Percentiles rank a stretch among this genome's conserved stretches.
Conservation (phyloP, 1,284 basidiomycete species). For the Cronartium quercuum region DNA sequence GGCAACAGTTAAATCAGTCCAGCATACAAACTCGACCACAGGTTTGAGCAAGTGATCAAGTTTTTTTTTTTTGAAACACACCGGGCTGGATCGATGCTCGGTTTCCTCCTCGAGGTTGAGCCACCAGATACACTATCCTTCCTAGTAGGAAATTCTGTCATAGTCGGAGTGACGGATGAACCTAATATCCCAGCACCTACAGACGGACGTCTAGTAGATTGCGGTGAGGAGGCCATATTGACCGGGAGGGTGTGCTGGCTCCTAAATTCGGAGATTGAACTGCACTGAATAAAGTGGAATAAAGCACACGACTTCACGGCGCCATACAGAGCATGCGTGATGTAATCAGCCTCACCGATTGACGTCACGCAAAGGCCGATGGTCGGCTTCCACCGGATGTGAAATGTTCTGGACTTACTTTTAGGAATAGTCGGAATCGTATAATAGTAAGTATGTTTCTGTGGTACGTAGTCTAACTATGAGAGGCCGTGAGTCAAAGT, state of each 20-base stretch:
- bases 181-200: slow-evolving; percentile 17
- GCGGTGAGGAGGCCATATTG: background rate
- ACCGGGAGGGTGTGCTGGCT: background rate
- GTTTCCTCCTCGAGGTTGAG: background rate
- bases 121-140: background rate
- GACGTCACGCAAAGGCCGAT: no score
- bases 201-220: slow-evolving; percentile 1
- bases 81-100: slow-evolving; percentile 23
- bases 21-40: background rate
- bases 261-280: no score
- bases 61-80: background rate
- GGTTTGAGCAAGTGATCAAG: background rate
- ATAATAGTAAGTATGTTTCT: no score
- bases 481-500: no score
- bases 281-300: no score
- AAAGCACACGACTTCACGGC: no score
- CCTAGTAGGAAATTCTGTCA: background rate
- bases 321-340: no score
- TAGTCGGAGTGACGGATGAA: slow-evolving; percentile 9
- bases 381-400: no score
- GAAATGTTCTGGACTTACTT: no score
- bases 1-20: background rate
- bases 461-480: no score
- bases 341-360: no score
- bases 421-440: no score